A percentile compares a stretch with the other conserved stretches of the same genome.
phyloP scores from a whole-genome alignment of 108 stramenopile genomes.

The Nitzschia inconspicua region DNA sequence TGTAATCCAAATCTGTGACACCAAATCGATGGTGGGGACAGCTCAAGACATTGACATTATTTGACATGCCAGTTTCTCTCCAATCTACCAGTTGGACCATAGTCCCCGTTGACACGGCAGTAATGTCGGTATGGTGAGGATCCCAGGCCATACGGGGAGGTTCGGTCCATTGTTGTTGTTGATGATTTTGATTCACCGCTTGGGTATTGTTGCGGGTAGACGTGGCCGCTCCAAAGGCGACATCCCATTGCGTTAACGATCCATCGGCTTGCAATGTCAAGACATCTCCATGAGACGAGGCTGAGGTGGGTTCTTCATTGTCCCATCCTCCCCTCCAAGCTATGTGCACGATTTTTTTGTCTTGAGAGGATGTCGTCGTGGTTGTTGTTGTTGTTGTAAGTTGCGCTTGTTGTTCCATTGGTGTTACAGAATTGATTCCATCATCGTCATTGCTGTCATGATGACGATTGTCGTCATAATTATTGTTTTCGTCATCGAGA shows the following conservation, averaged over 20 bases:
- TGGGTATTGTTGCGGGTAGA: conserved; percentile 1
- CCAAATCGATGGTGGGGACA: conserved; percentile 62
- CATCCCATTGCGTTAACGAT: conserved; percentile 25
- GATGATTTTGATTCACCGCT: not conserved
- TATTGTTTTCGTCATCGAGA: not conserved
- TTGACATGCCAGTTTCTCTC: conserved; percentile 27
- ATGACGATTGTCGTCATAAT: conserved; percentile 14
- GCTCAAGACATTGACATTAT: conserved; percentile 18
- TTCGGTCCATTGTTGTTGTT: not conserved
- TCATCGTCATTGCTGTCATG: not conserved
- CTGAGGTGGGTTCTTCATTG: not conserved
- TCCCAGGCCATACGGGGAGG: conserved; percentile 77
- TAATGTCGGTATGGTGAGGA: conserved; percentile 55
- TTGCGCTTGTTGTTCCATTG: not conserved
- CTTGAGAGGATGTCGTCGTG: not conserved
- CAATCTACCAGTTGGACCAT: conserved; percentile 55
- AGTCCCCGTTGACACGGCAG: conserved; percentile 41
- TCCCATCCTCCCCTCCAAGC: conserved; percentile 14
- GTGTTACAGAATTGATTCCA: not conserved
- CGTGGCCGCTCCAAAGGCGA: conserved; percentile 21
- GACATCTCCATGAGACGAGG: conserved; percentile 11
- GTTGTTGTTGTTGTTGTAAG: not conserved
- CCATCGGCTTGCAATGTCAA: conserved; percentile 26
- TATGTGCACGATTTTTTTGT: conserved; percentile 13
- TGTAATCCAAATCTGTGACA: conserved; percentile 87